Evolutionary conservation across 1,139 yeast species (phyloP), one percentile per base, ranked within the genome.

Genomic region (Yamadazyma membranifaciens): DNA sequence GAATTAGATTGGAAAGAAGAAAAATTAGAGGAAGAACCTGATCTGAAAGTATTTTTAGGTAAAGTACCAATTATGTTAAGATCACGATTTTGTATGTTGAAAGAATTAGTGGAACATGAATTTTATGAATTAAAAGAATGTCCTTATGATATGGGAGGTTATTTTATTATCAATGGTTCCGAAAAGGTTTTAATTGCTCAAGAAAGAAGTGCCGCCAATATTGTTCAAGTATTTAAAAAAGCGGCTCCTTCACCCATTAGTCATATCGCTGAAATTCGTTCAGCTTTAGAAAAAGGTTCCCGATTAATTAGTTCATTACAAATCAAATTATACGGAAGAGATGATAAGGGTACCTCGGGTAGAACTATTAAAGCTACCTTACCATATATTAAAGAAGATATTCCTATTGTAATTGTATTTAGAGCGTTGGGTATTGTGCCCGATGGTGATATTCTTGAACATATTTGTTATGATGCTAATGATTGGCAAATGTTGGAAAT

Each of bases 401-500:
- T 92, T 47, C 98, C 98, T 29, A 91, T 92, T 55, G 96, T 92
- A 27, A 84, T 92, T 59, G 97, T 94, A 14, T 92, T 92, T 67
- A 80, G 98, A 73, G 99, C 99, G 13, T 75, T 94, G 49, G 99
- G 99, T 53, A 94, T 92, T 42, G 97, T 94, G 17, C 98, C 98
- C 20, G 99, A 92, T 72, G 98, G 98, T 63, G 99, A 94, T 70
- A 94, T 92, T 57, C 73, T 94, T 55, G 98, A 92, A 65, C 98
- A 92, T 64, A 92, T 92, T 45, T 94, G 98, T 70, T 94, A 91
- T 63, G 99, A 92, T 65, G 91, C 91, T 44, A 87, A 85, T 53
- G 99, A 92, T 70, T 91, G 98, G 96, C 98, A 92, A 68, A 94
- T 94, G 98, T 78, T 92, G 66, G 99, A 94, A 69, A 88, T 92